These are phyloP conservation scores for Porcisia hertigi DNA, from an alignment of 208 protist species.

Conservation along the genomic window DNA sequence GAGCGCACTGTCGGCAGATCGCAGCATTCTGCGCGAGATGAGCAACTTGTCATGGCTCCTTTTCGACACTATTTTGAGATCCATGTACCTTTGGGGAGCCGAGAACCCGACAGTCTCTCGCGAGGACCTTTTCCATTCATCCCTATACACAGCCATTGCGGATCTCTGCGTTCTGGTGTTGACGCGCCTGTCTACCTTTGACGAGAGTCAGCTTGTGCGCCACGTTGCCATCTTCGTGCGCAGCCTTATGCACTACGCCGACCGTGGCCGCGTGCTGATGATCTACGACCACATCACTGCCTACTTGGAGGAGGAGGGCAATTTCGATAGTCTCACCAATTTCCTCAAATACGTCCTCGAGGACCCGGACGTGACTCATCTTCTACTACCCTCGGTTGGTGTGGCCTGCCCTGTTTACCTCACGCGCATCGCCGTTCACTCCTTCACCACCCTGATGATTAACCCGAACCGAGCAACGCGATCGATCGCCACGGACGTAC, in stretches of 20 bases:
- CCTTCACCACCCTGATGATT: constrained; percentile 62
- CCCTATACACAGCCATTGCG: constrained; percentile 59
- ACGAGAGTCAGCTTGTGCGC: constrained; percentile 58
- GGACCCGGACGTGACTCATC: constrained; percentile 51
- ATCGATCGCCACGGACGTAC: constrained; percentile 38
- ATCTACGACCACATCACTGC: constrained; percentile 51
- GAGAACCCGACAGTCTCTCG: constrained; percentile 55
- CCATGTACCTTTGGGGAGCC: constrained; percentile 74
- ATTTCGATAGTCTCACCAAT: constrained; percentile 58
- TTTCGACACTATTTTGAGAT: constrained; percentile 84
- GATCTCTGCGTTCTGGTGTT: constrained; percentile 74
- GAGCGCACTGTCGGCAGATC: constrained; percentile 21
- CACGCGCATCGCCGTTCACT: constrained; percentile 57
- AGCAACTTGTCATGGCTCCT: constrained; percentile 83
- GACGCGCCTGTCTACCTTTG: constrained; percentile 48
- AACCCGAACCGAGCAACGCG: constrained; percentile 54
- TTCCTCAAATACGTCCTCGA: constrained; percentile 79
- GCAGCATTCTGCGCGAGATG: constrained; percentile 72
- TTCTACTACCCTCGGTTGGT: constrained; percentile 64
- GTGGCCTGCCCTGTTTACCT: constrained; percentile 65
- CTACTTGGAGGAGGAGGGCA: constrained; percentile 65
- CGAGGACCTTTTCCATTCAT: constrained; percentile 59
- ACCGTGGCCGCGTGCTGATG: constrained; percentile 69
- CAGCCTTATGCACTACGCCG: constrained; percentile 66
- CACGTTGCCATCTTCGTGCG: constrained; percentile 79